phyloP scores from a whole-genome alignment of 352 stramenopile genomes.

The Achlya hypogyna region DNA sequence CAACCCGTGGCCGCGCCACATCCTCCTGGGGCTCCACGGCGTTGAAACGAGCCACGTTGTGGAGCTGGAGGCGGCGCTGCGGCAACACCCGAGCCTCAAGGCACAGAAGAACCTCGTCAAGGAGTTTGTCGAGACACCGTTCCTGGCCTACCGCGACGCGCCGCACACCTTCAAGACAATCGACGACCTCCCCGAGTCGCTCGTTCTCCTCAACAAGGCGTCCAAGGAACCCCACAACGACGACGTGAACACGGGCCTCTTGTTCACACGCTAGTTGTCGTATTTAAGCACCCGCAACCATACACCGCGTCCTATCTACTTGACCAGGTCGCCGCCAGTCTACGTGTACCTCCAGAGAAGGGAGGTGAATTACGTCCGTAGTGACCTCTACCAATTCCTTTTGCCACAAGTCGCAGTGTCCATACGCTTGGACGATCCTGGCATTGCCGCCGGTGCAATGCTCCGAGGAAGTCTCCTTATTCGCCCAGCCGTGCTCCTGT shows the following conservation, averaged over 20 bases:
- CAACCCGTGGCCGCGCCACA: slow-evolving; percentile 36
- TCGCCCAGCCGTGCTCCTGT: too few relatives aligned
- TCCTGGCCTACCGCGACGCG: slow-evolving; percentile 31
- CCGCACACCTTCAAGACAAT: slow-evolving; percentile 42
- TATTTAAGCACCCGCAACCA: too few relatives aligned
- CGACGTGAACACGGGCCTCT: not conserved
- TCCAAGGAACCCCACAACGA: not conserved
- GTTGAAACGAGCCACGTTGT: slow-evolving; percentile 35
- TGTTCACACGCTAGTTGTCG: not conserved
- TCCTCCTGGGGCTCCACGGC: slow-evolving; percentile 51
- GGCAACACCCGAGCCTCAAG: slow-evolving; percentile 69
- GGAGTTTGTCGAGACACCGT: slow-evolving; percentile 58
- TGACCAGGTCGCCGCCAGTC: too few relatives aligned
- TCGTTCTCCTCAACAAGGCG: slow-evolving; percentile 43
- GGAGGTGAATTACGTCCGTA: too few relatives aligned
- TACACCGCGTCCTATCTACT: too few relatives aligned
- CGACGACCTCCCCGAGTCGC: slow-evolving; percentile 51
- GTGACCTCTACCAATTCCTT: too few relatives aligned
- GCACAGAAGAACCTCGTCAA: slow-evolving; percentile 79
- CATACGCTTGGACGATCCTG: too few relatives aligned
- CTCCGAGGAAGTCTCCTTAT: too few relatives aligned
- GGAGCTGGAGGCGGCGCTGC: slow-evolving; percentile 39
- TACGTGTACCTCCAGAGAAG: too few relatives aligned
- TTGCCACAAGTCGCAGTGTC: too few relatives aligned
- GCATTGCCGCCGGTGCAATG: too few relatives aligned